A percentile compares a stretch with the other conserved stretches of the same genome.
Conservation (phyloP, 495 filamentous ascomycete genomes). For the Wilcoxina mikolae region DNA sequence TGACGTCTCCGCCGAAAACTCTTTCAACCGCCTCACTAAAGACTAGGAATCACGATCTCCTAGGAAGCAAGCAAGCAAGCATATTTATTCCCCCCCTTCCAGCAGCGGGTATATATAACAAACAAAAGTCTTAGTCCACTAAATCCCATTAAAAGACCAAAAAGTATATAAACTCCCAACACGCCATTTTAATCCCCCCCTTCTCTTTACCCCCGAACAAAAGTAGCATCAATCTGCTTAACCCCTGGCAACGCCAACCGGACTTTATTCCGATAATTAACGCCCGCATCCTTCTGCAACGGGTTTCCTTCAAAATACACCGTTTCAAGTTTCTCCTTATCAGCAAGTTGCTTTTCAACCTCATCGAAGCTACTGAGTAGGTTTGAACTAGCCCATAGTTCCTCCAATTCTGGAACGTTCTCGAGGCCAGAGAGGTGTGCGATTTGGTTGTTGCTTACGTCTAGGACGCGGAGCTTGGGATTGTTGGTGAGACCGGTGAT, state of each 20-base stretch:
- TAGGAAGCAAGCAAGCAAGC: no score
- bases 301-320: constrained; percentile 98
- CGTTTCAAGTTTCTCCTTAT: constrained; percentile 67
- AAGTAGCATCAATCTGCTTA: constrained; percentile 77
- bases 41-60: no score
- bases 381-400: constrained; percentile 91
- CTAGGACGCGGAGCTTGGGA: constrained; percentile 56
- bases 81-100: no score
- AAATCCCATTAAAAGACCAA: neutral
- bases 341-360: constrained; percentile 58
- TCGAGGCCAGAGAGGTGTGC: constrained; percentile 55
- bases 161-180: neutral
- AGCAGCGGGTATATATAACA: no score
- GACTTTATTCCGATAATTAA: constrained; percentile 86
- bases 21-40: no score
- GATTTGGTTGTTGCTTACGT: constrained; percentile 84
- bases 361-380: constrained; percentile 63
- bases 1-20: no score
- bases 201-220: neutral
- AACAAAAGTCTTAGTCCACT: no score
- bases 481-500: constrained; percentile 62
- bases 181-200: neutral
- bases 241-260: constrained; percentile 73
- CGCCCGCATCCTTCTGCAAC: constrained; percentile 56
- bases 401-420: constrained; percentile 54